Conservation (phyloP, 2,329 filamentous ascomycete genomes). For the Fusarium falciforme region DNA sequence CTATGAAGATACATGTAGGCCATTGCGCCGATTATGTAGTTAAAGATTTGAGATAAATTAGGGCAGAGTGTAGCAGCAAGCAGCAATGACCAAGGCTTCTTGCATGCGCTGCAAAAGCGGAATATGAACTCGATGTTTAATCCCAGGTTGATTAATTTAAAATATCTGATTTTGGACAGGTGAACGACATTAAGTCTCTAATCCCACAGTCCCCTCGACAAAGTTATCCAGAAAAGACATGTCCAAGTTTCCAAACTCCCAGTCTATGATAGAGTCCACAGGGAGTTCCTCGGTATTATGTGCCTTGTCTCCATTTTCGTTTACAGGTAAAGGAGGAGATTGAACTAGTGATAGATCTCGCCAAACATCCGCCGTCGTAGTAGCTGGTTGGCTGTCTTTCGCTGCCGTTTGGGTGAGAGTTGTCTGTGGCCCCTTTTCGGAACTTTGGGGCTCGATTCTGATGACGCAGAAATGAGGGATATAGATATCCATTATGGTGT, state of each 20-base stretch:
- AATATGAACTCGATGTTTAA: neutral
- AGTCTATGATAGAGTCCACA: conserved; percentile 27
- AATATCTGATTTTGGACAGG: neutral
- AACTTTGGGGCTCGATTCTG: conserved; percentile 41
- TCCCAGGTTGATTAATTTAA: neutral
- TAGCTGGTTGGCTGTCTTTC: fast-evolving
- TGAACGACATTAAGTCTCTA: neutral
- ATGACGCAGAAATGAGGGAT: conserved; percentile 58
- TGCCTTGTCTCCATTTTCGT: neutral
- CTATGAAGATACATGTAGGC: neutral
- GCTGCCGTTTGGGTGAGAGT: too few relatives aligned
- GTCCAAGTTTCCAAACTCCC: conserved; percentile 46
- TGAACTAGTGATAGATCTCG: too few relatives aligned
- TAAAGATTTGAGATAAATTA: neutral
- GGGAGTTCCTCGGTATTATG: conserved; percentile 16
- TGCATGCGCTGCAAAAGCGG: too few relatives aligned
- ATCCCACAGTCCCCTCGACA: neutral
- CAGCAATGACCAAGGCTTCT: too few relatives aligned
- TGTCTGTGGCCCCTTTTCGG: neutral
- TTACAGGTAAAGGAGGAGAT: neutral
- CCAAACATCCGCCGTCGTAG: neutral
- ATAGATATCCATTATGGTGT: conserved; percentile 47
- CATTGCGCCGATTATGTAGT: neutral
- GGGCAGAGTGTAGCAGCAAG: too few relatives aligned
- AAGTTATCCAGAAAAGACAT: conserved; percentile 45